Percentiles rank a stretch among this genome's conserved stretches.
These are phyloP conservation scores for Thraustotheca clavata DNA, from an alignment of 352 stramenopile species.

Conservation along the genomic window DNA sequence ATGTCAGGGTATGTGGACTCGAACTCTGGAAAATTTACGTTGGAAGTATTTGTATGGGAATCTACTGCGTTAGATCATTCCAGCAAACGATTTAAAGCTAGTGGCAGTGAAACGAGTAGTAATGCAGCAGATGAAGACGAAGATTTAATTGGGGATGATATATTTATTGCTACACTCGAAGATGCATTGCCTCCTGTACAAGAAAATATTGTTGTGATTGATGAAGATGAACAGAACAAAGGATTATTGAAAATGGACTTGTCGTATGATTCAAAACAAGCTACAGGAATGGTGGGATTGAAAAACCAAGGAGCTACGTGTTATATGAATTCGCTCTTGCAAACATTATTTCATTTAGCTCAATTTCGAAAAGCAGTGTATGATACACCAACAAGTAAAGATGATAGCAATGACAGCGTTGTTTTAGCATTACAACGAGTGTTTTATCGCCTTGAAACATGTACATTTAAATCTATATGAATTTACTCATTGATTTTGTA, in stretches of 20 bases:
- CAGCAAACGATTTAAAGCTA: neutral
- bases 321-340: conserved; percentile 91
- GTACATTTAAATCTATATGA: neutral
- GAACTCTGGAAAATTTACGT: neutral
- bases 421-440: conserved; percentile 75
- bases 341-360: conserved; percentile 86
- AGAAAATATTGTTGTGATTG: neutral
- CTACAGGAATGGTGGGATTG: conserved; percentile 79
- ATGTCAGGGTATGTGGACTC: neutral
- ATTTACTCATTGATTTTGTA: neutral
- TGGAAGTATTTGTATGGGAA: neutral
- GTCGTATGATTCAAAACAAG: conserved; percentile 66
- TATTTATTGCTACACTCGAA: neutral
- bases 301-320: conserved; percentile 87
- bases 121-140: neutral
- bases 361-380: conserved; percentile 83
- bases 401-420: conserved; percentile 80
- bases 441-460: conserved; percentile 72
- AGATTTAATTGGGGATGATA: neutral
- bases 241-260: too few relatives aligned
- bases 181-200: neutral
- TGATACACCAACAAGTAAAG: conserved; percentile 56
- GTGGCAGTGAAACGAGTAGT: neutral
- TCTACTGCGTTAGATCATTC: too few relatives aligned
- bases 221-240: neutral